A percentile compares a stretch with the other conserved stretches of the same genome.
These are phyloP conservation scores for Helichrysum umbraculigerum DNA, from an alignment of 129 eudicot species.

Conservation along the genomic window DNA sequence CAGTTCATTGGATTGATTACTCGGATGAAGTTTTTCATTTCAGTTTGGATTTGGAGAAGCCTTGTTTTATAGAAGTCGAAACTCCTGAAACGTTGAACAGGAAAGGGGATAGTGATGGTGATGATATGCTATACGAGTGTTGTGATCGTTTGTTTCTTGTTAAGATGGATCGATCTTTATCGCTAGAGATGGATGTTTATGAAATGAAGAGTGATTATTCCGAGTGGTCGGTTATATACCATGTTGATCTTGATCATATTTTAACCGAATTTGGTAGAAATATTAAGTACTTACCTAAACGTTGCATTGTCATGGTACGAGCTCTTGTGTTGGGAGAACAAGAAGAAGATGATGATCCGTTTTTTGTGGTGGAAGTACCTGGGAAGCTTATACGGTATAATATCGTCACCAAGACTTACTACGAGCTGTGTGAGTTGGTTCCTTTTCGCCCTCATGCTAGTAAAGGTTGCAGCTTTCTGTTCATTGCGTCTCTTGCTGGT, in stretches of 20 bases:
- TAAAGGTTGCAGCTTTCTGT: background rate
- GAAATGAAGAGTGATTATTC: constrained; percentile 15
- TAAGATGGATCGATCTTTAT: background rate
- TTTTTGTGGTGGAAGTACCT: constrained; percentile 5
- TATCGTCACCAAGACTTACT: background rate
- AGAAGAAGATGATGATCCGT: background rate
- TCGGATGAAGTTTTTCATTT: background rate
- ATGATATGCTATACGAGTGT: background rate
- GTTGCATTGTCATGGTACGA: background rate
- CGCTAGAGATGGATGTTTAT: background rate
- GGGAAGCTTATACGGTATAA: constrained; percentile 4
- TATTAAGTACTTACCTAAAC: background rate
- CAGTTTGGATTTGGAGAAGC: background rate
- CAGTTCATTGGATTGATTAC: constrained; percentile 2
- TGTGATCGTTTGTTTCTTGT: constrained; percentile 2
- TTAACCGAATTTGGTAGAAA: background rate
- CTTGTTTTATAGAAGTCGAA: background rate
- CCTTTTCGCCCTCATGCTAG: background rate
- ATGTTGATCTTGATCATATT: background rate
- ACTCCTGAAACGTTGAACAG: background rate
- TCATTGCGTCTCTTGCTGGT: constrained; percentile 13
- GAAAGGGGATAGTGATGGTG: background rate
- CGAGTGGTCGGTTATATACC: background rate
- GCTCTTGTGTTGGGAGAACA: background rate
- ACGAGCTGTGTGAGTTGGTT: constrained; percentile 7